A percentile compares a stretch with the other conserved stretches of the same genome.
These are phyloP conservation scores for Fonsecaea pugnacius DNA, from an alignment of 2,329 filamentous ascomycete genomes.

Conservation along the genomic window DNA sequence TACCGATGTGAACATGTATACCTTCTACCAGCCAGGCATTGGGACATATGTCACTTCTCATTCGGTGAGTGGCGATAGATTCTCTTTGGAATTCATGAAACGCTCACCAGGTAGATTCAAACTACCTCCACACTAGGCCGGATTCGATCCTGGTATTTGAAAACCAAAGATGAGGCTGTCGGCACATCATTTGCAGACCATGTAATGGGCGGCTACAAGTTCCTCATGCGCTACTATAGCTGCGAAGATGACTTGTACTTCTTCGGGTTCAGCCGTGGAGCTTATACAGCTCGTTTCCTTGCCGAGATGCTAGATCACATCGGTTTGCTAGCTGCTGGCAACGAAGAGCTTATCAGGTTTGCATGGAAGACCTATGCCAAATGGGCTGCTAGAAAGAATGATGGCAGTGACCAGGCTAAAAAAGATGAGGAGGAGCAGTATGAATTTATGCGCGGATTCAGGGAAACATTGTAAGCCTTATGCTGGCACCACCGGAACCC, in stretches of 20 bases:
- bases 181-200: conserved; percentile 81
- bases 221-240: conserved; percentile 74
- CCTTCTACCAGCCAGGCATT: conserved; percentile 36
- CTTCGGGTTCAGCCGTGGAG: conserved; percentile 74
- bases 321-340: conserved; percentile 77
- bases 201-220: conserved; percentile 80
- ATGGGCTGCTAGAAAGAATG: conserved; percentile 60
- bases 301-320: conserved; percentile 86
- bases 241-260: conserved; percentile 67
- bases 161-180: conserved; percentile 75
- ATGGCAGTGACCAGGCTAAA: conserved; percentile 47
- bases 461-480: conserved; percentile 71
- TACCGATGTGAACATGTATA: conserved; percentile 33
- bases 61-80: conserved; percentile 47
- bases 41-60: conserved; percentile 70
- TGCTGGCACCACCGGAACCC: too few species aligned
- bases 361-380: conserved; percentile 81
- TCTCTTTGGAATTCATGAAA: neutral
- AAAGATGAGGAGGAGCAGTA: conserved; percentile 66
- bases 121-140: conserved; percentile 59
- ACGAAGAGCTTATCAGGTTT: conserved; percentile 83
- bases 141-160: conserved; percentile 53
- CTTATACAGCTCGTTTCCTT: conserved; percentile 74
- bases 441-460: conserved; percentile 75
- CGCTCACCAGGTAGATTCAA: conserved; percentile 27